Base-by-base conservation (phyloP, 2,329 filamentous ascomycete species). In the Pseudocercospora pini-densiflorae region DNA sequence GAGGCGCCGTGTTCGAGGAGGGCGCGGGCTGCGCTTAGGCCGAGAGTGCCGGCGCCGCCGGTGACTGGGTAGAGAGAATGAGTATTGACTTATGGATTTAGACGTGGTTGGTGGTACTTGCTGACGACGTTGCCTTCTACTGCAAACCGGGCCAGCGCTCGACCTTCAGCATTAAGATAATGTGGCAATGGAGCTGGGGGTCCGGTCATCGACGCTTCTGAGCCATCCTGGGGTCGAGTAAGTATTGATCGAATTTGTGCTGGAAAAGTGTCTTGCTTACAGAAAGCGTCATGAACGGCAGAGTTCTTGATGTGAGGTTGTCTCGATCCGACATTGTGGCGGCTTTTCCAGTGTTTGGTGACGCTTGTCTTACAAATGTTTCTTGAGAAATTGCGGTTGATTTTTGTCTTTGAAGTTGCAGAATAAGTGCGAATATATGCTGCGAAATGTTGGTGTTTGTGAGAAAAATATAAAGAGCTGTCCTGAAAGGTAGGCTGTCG, bases 1-100 rank as follows among this genome's bases (percentile, higher is more conserved):
- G 79, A 75, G 1, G 88, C 80, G 7, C 90, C 90, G 73, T 92
- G 90, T 77, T 92, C 89, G 43, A 92, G 87, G 21, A 92, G 83
- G 1, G 89, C 89, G 54, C 83, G 80, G 0, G 85, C 85, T 29
- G 85, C 83, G 63, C 83, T 81, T 8, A 89, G 81, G 6, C 87
- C 89, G 0, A 91, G 80, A 10, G 85, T 88, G 3, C 90, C 90
- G 14, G 88, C 85, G 33, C 89, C 90, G 19, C 90, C 90, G 0
- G 90, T 91, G 12, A 92, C 84, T 83, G 78, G 72, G 43, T 72
- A 12, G 51, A 16, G 5, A 54, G 24, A 23, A 6, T 53, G 8
- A 27, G 47, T 23, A 7, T 27, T 53, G 4, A 21, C 12, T 16
- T 8, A 23, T 23, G 24, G n/a, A 21, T 33, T 33, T 33, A 27